Base-by-base conservation (phyloP, 2,329 filamentous ascomycete species). In the Penicillium verrucosum region DNA sequence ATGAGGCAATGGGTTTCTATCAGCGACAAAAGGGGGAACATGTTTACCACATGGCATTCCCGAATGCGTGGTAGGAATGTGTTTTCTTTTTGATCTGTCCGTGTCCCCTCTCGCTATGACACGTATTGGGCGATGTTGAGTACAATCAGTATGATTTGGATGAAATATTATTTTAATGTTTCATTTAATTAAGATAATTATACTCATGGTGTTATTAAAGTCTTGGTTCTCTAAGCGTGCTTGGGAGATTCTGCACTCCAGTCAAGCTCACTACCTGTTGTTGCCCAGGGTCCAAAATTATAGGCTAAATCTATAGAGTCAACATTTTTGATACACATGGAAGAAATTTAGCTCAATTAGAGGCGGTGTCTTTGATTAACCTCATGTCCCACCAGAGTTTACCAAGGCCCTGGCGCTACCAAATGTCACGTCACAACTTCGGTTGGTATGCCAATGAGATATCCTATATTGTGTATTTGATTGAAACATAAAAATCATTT, bases 11-110 rank as follows among this genome's bases (percentile, higher is more conserved):
- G 58, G 40, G 34, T 8, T 45, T 57, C 32, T 18, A 42, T 46
- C 36, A 45, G 32, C 25, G 42, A 34, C 37, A n/a, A 21, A 59
- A 38, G 30, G 45, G 51, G n/a, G 29, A 34, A 37, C 46, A 56
- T 48, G 11, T 59, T 29, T 53, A 60, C 16, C 16, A 53, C 21
- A 52, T 36, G n/a, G 58, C 44, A 43, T 60, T 60, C 48, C 54
- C 57, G 3, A 25, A 40, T 47, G 14, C 9, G 16, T 47, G 51
- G 42, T 47, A 29, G 40, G 7, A 10, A 37, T 4, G 5, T 3
- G 27, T 10, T 6, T 3, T 51, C 2, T 51, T 25, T 36, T 9
- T 10, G 2, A 18, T 43, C 11, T 2, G 1, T 30, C 2, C 5
- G 18, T n/a, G 21, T 4, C 47, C 14, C 9, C 4, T 16, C 11